Percentiles rank a stretch among this genome's conserved stretches.
Evolutionary conservation across 129 eudicot genomes (phyloP).

Genomic region (Pittosporum tobira): DNA sequence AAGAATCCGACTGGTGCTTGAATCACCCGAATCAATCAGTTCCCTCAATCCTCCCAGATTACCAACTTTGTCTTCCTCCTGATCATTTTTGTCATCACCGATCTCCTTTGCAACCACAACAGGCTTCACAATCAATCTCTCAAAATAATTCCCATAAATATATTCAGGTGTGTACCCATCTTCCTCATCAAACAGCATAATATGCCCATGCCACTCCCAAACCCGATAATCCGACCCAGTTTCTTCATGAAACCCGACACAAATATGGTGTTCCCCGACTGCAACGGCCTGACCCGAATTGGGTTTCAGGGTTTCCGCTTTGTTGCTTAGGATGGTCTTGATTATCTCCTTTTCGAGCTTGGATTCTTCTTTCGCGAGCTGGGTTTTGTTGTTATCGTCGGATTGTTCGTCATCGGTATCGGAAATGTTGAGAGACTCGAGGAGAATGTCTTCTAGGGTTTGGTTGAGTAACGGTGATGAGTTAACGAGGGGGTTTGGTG

Average conservation of each 20-base stretch:
- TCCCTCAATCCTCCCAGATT: too few relatives aligned
- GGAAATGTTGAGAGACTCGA: conserved; percentile 50
- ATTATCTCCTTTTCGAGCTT: conserved; percentile 71
- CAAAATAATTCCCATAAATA: conserved; percentile 86
- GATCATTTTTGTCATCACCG: conserved; percentile 16
- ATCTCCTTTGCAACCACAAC: conserved; percentile 9
- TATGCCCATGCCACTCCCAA: too few relatives aligned
- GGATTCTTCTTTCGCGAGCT: conserved; percentile 72
- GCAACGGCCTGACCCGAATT: conserved; percentile 85
- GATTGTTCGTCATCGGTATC: too few relatives aligned
- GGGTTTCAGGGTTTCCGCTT: conserved; percentile 60
- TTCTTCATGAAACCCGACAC: conserved; percentile 78
- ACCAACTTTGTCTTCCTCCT: conserved; percentile 23
- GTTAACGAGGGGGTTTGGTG: conserved; percentile 29
- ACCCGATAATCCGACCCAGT: conserved; percentile 74
- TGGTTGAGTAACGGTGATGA: conserved; percentile 29
- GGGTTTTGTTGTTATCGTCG: too few relatives aligned
- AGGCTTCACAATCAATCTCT: conserved; percentile 31
- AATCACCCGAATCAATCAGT: conserved; percentile 39
- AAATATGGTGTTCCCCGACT: too few relatives aligned
- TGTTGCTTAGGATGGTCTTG: too few relatives aligned
- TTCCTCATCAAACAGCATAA: conserved; percentile 94
- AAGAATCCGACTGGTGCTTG: conserved; percentile 40
- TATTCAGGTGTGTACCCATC: conserved; percentile 78
- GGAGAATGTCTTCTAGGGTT: conserved; percentile 69